phyloP scores from a whole-genome alignment of 2,329 filamentous ascomycete species.

The Leptographium lundbergii region DNA sequence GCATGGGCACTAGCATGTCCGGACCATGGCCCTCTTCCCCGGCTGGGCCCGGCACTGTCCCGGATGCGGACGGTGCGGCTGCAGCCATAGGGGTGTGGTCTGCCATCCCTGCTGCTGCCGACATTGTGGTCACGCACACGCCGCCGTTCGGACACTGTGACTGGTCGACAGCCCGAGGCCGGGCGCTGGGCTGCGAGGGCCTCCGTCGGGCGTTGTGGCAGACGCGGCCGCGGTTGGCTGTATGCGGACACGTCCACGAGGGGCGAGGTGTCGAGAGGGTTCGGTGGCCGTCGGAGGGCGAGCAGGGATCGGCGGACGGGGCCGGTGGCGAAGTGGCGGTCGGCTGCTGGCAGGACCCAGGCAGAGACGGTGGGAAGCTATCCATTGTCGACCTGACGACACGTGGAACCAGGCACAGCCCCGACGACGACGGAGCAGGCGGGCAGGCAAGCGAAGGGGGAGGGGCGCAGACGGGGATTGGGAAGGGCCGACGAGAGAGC shows the following conservation, averaged over 20 bases:
- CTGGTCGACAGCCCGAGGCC: conserved; percentile 22
- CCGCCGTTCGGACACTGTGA: conserved; percentile 51
- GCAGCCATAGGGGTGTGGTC: conserved; percentile 46
- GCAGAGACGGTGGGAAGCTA: conserved; percentile 44
- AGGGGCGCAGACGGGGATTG: background rate
- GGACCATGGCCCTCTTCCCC: background rate
- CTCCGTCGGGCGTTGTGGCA: conserved; percentile 44
- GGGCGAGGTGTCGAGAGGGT: conserved; percentile 52
- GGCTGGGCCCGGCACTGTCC: background rate
- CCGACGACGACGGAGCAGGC: conserved; percentile 30
- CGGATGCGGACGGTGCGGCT: background rate
- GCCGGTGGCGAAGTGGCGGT: conserved; percentile 6
- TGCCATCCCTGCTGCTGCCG: conserved; percentile 44
- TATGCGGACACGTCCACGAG: conserved; percentile 64
- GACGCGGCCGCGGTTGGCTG: conserved; percentile 48
- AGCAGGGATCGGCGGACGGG: conserved; percentile 26
- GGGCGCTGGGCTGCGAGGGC: conserved; percentile 44
- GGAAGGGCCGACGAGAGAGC: conserved; percentile 46
- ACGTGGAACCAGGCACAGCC: conserved; percentile 22
- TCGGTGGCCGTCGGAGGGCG: conserved; percentile 36
- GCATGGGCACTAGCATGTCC: conserved; percentile 1
- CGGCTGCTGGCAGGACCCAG: conserved; percentile 34
- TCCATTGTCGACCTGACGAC: conserved; percentile 49
- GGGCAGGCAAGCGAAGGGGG: conserved; percentile 14
- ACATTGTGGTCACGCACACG: conserved; percentile 60